Evolutionary conservation across 129 eudicot species (phyloP), one percentile per base, ranked within the genome.

Genomic region (Arctium lappa): DNA sequence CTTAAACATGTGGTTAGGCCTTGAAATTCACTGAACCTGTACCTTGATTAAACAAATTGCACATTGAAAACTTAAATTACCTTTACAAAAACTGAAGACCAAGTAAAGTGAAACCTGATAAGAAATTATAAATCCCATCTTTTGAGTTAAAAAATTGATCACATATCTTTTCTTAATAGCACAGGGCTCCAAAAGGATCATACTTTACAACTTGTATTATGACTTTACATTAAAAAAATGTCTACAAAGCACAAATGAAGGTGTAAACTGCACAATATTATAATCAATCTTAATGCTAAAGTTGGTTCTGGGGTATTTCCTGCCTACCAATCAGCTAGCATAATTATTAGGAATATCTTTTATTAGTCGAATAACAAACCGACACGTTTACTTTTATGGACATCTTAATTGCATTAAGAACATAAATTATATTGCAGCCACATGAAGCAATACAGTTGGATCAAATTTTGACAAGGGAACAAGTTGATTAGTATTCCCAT

Each of bases 161-260:
- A 75, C 72, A 77, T 9, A 80, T 81, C 82, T 82, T 86, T 81
- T 78, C 75, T 84, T 80, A 53, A 71, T 60, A 48, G 83, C 91
- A 81, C 91, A 86, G 85, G 89, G 91, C 89, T 88, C 93, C 83
- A 88, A 86, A 84, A 74, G 81, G 80, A 89, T 84, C 75, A 78
- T 78, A 74, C 82, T 82, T 81, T 77, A 66, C 82, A 79, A 73
- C 80, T 73, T 84, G 72, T 86, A 80, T 78, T 81, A 82, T 65
- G 84, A 53, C 85, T 79, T 75, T 33, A 73, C 42, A 76, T 62
- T 60, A 63, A 69, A 80, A 82, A 60, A 82, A 78, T 60, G 83
- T 71, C 70, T 73, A 78, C 90, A 82, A 77, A 87, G 88, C 88
- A 84, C 66, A 72, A 83, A 74, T 74, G 83, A 77, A 87, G 83